phyloP scores from a whole-genome alignment of 1,284 basidiomycete species.

The Moniliophthora roreri region DNA sequence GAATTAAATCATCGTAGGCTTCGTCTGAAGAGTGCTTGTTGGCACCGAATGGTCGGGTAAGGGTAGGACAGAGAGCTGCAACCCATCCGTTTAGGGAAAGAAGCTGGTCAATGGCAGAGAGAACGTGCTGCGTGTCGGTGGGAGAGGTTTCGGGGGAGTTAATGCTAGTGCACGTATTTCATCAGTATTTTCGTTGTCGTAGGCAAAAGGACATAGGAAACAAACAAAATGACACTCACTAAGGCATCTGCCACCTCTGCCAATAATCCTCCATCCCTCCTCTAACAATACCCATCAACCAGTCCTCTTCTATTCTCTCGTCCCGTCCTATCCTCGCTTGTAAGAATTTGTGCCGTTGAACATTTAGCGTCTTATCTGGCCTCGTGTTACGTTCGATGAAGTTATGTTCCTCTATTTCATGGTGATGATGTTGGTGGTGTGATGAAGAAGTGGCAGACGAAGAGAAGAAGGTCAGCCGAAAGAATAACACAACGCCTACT shows the following conservation, averaged over 20 bases:
- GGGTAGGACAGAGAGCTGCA: constrained; percentile 91
- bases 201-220: not conserved
- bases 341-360: constrained; percentile 82
- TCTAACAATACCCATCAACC: constrained; percentile 73
- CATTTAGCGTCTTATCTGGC: constrained; percentile 83
- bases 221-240: constrained; percentile 56
- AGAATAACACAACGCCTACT: constrained; percentile 29
- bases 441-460: constrained; percentile 26
- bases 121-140: constrained; percentile 85
- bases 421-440: constrained; percentile 28
- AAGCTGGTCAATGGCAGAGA: constrained; percentile 86
- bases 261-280: constrained; percentile 87
- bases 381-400: constrained; percentile 85
- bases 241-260: constrained; percentile 88
- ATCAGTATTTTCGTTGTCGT: not conserved
- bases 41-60: constrained; percentile 88
- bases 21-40: constrained; percentile 82
- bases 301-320: constrained; percentile 61
- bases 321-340: constrained; percentile 86
- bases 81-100: constrained; percentile 97
- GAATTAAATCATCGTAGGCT: constrained; percentile 84
- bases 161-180: constrained; percentile 49
- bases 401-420: constrained; percentile 74
- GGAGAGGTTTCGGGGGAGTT: constrained; percentile 78
- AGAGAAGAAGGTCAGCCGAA: constrained; percentile 41